Conservation (phyloP, 257 asterid genomes). For the Solanum stenotomum region DNA sequence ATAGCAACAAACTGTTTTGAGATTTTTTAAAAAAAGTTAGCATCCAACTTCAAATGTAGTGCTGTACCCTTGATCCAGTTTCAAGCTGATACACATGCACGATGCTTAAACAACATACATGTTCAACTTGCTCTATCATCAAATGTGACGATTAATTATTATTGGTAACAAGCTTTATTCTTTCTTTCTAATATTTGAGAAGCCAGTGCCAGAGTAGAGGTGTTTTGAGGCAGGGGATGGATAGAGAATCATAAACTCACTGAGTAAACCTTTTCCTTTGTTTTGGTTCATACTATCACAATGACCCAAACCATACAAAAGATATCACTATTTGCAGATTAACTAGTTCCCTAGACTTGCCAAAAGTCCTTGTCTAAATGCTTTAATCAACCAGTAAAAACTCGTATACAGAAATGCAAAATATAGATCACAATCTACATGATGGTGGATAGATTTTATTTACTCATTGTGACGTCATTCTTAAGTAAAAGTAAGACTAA, state of each 20-base stretch:
- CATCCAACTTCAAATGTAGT: background rate
- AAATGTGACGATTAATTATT: background rate
- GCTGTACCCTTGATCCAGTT: background rate
- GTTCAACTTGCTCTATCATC: background rate
- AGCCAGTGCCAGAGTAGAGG: background rate
- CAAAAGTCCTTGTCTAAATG: background rate
- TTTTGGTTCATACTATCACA: background rate
- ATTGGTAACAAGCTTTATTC: background rate
- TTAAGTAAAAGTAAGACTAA: background rate
- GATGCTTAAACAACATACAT: background rate
- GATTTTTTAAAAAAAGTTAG: fast-evolving
- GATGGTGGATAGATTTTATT: background rate
- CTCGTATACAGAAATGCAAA: background rate
- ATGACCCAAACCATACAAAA: background rate
- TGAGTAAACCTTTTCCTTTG: background rate
- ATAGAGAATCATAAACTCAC: background rate
- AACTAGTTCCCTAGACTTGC: background rate
- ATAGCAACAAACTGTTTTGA: background rate
- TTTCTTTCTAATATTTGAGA: background rate
- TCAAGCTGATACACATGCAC: background rate
- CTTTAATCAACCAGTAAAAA: background rate
- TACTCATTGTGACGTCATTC: background rate
- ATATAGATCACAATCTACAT: background rate
- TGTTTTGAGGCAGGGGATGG: background rate
- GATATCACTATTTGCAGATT: background rate